Percentiles rank a stretch among this genome's conserved stretches.
phyloP scores from a whole-genome alignment of 2,329 filamentous ascomycete genomes.

The Mariannaea elegans region DNA sequence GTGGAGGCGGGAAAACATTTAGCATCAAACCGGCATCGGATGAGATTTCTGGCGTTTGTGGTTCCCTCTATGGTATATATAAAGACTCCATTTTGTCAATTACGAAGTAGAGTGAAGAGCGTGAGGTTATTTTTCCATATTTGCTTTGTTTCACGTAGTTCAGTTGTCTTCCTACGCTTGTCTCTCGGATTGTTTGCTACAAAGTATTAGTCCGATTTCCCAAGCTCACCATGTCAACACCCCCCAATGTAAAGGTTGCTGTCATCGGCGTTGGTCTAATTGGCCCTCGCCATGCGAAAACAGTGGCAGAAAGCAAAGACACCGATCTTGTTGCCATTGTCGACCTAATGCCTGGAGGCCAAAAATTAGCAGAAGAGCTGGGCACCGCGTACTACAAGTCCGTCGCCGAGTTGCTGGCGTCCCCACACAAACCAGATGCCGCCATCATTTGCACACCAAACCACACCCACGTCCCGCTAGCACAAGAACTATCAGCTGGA shows the following conservation, averaged over 20 bases:
- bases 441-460: slow-evolving; percentile 69
- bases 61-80: neutral
- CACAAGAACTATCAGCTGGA: slow-evolving; percentile 55
- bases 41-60: neutral
- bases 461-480: slow-evolving; percentile 62
- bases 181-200: no score
- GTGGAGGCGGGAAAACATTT: slow-evolving; percentile 17
- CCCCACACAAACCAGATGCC: slow-evolving; percentile 54
- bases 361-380: slow-evolving; percentile 32
- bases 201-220: neutral
- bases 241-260: slow-evolving; percentile 25
- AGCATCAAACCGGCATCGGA: slow-evolving; percentile 1
- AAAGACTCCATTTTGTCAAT: no score
- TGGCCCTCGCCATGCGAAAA: slow-evolving; percentile 43
- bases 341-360: slow-evolving; percentile 37
- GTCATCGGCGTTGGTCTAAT: slow-evolving; percentile 45
- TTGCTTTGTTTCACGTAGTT: no score
- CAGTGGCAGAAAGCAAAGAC: slow-evolving; percentile 33
- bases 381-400: slow-evolving; percentile 39
- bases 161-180: no score
- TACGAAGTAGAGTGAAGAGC: no score
- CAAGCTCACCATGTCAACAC: slow-evolving; percentile 18
- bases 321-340: slow-evolving; percentile 42
- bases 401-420: slow-evolving; percentile 53
- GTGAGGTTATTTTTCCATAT: no score